phyloP scores from a whole-genome alignment of 352 stramenopile genomes.

The Phytopythium helicoides region DNA sequence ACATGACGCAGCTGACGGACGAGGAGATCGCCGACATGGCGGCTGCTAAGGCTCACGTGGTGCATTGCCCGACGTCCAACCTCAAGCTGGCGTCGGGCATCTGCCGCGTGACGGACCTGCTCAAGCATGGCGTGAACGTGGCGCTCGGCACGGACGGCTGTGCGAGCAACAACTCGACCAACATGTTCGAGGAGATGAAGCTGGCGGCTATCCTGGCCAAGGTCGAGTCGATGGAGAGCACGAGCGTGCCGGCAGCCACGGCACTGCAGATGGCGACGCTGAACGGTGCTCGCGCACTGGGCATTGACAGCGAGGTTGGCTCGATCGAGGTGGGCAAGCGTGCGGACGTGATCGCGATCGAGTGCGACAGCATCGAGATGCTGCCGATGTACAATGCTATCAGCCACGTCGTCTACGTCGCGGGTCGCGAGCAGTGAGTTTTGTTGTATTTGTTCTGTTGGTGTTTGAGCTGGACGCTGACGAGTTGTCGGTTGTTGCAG shows the following conservation, averaged over 20 bases:
- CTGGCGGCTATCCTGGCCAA: conserved; percentile 85
- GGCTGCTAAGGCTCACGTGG: conserved; percentile 49
- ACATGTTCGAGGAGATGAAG: conserved; percentile 91
- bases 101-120: conserved; percentile 67
- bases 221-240: conserved; percentile 61
- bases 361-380: conserved; percentile 82
- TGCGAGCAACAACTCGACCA: conserved; percentile 88
- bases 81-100: conserved; percentile 88
- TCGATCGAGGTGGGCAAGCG: conserved; percentile 85
- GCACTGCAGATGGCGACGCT: conserved; percentile 88
- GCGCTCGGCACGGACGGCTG: conserved; percentile 85
- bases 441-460: not conserved
- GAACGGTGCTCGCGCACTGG: conserved; percentile 86
- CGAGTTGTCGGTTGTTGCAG: conserved; percentile 11
- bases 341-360: conserved; percentile 81
- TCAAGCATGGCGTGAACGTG: conserved; percentile 84
- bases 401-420: conserved; percentile 86
- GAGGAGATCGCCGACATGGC: conserved; percentile 75
- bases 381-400: conserved; percentile 88
- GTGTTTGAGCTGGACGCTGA: not conserved
- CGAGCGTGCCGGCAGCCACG: conserved; percentile 46
- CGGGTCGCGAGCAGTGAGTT: conserved; percentile 65
- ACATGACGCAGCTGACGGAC: conserved; percentile 87
- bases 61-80: conserved; percentile 90
- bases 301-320: conserved; percentile 75